Evolutionary conservation across 768 basidiomycete species (phyloP).

Genomic region (Termitomyces sp.): DNA sequence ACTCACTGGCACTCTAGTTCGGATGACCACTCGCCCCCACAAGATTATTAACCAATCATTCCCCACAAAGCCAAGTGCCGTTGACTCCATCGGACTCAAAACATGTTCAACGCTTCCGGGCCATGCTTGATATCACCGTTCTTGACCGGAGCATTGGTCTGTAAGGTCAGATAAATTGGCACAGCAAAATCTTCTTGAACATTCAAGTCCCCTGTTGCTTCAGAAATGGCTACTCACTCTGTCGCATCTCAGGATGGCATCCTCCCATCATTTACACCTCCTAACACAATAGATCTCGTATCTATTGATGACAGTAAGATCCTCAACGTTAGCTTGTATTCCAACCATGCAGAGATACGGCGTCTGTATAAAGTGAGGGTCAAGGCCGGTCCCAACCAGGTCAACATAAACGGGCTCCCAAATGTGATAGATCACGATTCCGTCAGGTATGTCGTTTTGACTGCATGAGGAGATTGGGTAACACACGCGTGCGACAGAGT

Average conservation of each 20-base stretch:
- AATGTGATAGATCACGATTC: slow-evolving; percentile 22
- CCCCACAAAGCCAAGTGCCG: no score
- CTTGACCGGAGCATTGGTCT: no score
- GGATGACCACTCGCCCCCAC: no score
- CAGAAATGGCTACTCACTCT: not conserved
- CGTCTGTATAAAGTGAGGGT: slow-evolving; percentile 26
- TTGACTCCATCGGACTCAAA: no score
- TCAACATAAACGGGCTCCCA: slow-evolving; percentile 26
- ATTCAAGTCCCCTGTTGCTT: not conserved
- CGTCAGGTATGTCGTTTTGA: slow-evolving; percentile 18
- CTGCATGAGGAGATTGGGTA: not conserved
- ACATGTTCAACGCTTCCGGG: no score
- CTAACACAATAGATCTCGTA: slow-evolving; percentile 18
- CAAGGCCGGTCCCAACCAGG: slow-evolving; percentile 25
- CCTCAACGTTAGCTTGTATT: slow-evolving; percentile 27
- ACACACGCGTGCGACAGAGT: slow-evolving; percentile 17
- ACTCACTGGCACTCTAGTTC: no score
- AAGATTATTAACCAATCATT: no score
- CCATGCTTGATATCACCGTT: no score
- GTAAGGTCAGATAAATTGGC: no score
- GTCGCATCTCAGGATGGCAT: not conserved
- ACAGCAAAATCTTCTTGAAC: no score
- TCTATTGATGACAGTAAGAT: slow-evolving; percentile 25
- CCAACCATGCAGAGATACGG: slow-evolving; percentile 28
- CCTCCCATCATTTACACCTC: slow-evolving; percentile 3